phyloP scores from a whole-genome alignment of 495 filamentous ascomycete species.

The Xylaria acuta region DNA sequence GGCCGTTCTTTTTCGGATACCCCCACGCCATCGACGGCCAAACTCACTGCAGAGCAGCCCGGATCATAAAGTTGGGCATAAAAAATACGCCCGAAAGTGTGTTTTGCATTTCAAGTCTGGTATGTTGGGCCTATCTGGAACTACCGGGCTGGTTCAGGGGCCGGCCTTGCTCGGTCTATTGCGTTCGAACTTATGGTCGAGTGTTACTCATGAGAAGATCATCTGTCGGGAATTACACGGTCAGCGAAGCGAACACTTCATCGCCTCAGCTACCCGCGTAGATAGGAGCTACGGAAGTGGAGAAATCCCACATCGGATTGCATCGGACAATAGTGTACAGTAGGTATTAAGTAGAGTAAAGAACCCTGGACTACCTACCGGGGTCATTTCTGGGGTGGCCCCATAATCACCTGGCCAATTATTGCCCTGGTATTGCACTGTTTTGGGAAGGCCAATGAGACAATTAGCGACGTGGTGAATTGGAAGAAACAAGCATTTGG shows the following conservation, averaged over 20 bases:
- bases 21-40: not conserved
- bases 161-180: not conserved
- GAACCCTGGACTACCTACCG: not conserved
- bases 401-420: constrained; percentile 1
- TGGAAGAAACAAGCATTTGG: constrained; percentile 23
- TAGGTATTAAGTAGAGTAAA: too few species aligned
- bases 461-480: not conserved
- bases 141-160: too few species aligned
- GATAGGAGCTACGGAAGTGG: not conserved
- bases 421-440: not conserved
- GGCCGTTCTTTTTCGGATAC: not conserved
- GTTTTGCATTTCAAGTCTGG: not conserved
- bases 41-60: not conserved
- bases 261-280: not conserved
- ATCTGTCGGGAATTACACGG: constrained; percentile 15
- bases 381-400: constrained; percentile 6
- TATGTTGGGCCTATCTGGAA: not conserved
- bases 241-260: constrained; percentile 8
- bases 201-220: constrained; percentile 2
- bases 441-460: constrained; percentile 19
- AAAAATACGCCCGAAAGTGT: not conserved
- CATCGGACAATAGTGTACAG: constrained; percentile 10
- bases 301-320: constrained; percentile 8
- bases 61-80: not conserved
- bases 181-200: not conserved